Base-by-base conservation (phyloP, 805 yeast species). In the Hanseniaspora lindneri region DNA sequence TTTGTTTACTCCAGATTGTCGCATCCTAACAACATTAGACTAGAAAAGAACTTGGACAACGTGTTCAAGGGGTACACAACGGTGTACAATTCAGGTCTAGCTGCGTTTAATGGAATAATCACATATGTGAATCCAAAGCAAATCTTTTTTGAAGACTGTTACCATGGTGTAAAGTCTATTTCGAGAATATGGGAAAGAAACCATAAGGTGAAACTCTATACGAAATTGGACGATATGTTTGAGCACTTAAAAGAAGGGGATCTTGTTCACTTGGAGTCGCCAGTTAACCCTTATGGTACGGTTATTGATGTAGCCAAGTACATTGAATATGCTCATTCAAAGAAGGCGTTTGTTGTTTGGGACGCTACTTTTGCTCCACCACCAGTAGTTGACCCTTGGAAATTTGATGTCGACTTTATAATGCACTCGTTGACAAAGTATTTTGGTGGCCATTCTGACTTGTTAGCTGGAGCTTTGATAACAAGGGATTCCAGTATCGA, bases 401-500 rank as follows among this genome's bases (percentile, higher is more conserved):
- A 71, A 34, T 80, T 75, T 57, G 95, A 89, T 41, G 95, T 82
- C 27, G 96, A 89, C 62, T 66, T 86, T 54, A 78, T 89, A n/a
- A 68, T 89, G 75, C 96, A 88, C 63, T 85, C 96, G 1, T 95
- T 87, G 1, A 88, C 96, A 0, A 88, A 88, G 61, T 89, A 81
- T 65, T 81, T 86, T 58, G 96, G 95, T 34, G 96, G 97, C n/a
- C 96, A 88, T 64, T 83, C 94, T 6, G 96, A 88, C 62, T 66
- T 87, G 37, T 68, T 88, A 44, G 87, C 95, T 4, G 96, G 97
- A 29, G 69, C 81, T 11, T 64, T 87, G 17, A 76, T 79, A 17
- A 78, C 83, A n/a, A 79, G 80, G 59, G 76, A 76, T 52, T 54
- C 58, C 8, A 63, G 66, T 2, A 69, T 69, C 5, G 72, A 73